A percentile compares a stretch with the other conserved stretches of the same genome.
phyloP scores from a whole-genome alignment of 306 rosid species.

The Rosa multiflora region DNA sequence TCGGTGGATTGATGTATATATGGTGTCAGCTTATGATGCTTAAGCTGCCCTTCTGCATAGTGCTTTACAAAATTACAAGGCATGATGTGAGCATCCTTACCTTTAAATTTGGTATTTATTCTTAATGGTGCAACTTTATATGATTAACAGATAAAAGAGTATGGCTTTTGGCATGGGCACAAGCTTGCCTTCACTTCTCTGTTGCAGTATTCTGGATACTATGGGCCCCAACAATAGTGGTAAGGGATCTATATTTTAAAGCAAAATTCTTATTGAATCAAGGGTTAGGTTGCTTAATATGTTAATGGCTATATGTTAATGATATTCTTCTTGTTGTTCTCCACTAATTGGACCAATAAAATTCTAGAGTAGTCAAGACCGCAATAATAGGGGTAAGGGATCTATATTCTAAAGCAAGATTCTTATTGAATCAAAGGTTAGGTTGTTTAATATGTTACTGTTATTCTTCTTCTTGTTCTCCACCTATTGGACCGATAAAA shows the following conservation, averaged over 20 bases:
- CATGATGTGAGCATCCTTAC: constrained; percentile 4
- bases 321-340: background rate
- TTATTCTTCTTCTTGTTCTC: too few relatives aligned
- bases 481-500: too few relatives aligned
- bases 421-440: too few relatives aligned
- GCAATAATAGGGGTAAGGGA: too few relatives aligned
- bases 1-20: background rate
- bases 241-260: constrained; percentile 38
- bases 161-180: constrained; percentile 90
- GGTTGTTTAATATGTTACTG: too few relatives aligned
- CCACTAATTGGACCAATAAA: constrained; percentile 8
- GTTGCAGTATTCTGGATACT: constrained; percentile 78
- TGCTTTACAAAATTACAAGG: background rate
- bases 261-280: background rate
- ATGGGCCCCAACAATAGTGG: constrained; percentile 99
- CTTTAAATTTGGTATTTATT: background rate
- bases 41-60: background rate
- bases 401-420: too few relatives aligned
- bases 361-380: constrained; percentile 7
- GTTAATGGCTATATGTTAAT: constrained; percentile 4
- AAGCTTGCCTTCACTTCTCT: constrained; percentile 87
- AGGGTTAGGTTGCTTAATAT: background rate
- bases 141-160: constrained; percentile 87
- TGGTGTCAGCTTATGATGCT: background rate
- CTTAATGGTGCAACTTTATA: constrained; percentile 27